These are phyloP conservation scores for Aspergillus sp. DNA, from an alignment of 2,329 filamentous ascomycete genomes.

Conservation along the genomic window DNA sequence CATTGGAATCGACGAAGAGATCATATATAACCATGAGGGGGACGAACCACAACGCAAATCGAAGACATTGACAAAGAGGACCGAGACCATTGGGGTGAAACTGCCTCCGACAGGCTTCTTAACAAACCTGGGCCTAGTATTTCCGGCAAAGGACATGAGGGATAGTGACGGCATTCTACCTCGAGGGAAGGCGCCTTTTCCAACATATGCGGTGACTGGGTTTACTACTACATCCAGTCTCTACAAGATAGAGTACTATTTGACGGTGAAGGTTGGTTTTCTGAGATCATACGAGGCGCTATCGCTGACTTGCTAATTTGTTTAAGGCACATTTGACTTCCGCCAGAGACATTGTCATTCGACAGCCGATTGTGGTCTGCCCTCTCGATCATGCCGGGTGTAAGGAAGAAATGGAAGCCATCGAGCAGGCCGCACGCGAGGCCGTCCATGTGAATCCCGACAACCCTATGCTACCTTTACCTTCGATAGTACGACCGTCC, in stretches of 20 bases:
- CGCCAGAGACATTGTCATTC: conserved; percentile 79
- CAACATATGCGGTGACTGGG: conserved; percentile 78
- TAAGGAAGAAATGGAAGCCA: conserved; percentile 98
- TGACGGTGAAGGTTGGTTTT: conserved; percentile 74
- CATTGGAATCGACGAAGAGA: conserved; percentile 90
- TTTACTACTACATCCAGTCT: conserved; percentile 92
- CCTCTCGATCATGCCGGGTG: conserved; percentile 92
- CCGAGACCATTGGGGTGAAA: conserved; percentile 74
- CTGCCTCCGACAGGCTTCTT: conserved; percentile 89
- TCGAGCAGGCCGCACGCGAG: conserved; percentile 91
- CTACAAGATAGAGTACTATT: conserved; percentile 97
- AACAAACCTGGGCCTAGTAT: conserved; percentile 85
- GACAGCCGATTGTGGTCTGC: conserved; percentile 93
- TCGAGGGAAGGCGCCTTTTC: conserved; percentile 79
- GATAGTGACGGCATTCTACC: conserved; percentile 85
- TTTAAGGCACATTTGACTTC: conserved; percentile 77
- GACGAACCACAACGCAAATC: conserved; percentile 89
- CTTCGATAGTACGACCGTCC: conserved; percentile 71
- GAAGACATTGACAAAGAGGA: conserved; percentile 80
- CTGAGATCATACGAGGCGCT: conserved; percentile 8
- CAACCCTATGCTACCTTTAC: conserved; percentile 86
- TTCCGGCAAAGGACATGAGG: conserved; percentile 81
- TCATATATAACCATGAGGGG: conserved; percentile 97
- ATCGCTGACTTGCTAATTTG: conserved; percentile 8
- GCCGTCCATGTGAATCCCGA: conserved; percentile 82